Evolutionary conservation across 371 early-diverging fungal species (phyloP), one percentile per base, ranked within the genome.

Genomic region (Amoeboaphelidium protococcarum): DNA sequence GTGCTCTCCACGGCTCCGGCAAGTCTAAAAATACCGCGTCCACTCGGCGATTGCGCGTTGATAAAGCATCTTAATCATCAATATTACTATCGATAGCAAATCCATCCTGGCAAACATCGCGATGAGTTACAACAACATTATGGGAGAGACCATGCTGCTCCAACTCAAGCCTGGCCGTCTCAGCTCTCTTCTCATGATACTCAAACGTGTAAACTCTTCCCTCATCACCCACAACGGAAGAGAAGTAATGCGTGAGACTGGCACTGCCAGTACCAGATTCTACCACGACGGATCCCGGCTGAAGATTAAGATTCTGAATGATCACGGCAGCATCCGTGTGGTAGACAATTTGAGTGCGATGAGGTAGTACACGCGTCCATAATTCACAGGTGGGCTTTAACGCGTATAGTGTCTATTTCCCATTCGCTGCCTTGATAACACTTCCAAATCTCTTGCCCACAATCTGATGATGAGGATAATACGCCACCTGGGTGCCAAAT

Each of bases 241-340:
- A 82, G 37, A 90, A 70, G 2, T 86, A 80, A 54, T 94, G 95
- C 3, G 90, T 83, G 50, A 94, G 88, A 22, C 91, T 91, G 3
- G 88, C 95, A 37, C 80, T 79, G 22, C 95, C 95, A 12, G 95
- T 94, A 72, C 80, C 88, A n/a, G 82, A 77, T 60, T 94, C 95
- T 31, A 91, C 69, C 50, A 92, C 76, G 20, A 68, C 63, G 44
- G 68, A 66, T 2, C 89, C 89, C n/a, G n/a, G n/a, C 48, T 67
- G 72, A 50, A 91, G 59, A 45, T 86, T 80, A 25, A 94, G 68
- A 49, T 68, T 65, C 25, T 70, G 56, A 13, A 76, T 72, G 27
- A 91, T 80, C 43, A 84, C 74, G 13, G 91, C 76, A 52, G 90
- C 88, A 57, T 94, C 95, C 21, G 90, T 75, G 47, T 73, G 56